These are phyloP conservation scores for Yamadazyma kitorensis DNA, from an alignment of 805 yeast species.

Conservation along the genomic window DNA sequence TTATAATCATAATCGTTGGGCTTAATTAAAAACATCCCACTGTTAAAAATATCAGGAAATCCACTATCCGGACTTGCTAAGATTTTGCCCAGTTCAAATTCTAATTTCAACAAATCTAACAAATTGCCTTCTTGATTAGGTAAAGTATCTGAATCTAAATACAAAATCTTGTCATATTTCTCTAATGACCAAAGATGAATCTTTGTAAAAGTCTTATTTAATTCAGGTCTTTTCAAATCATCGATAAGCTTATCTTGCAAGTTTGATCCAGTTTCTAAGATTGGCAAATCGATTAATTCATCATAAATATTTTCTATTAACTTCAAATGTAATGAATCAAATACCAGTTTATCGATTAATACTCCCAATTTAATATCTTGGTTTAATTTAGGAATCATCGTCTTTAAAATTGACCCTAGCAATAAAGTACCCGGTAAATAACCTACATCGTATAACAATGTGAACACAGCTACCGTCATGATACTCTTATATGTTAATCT, in stretches of 20 bases:
- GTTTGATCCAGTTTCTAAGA: slow-evolving; percentile 21
- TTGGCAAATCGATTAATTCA: slow-evolving; percentile 26
- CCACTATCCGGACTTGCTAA: slow-evolving; percentile 79
- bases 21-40: slow-evolving; percentile 64
- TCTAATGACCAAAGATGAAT: slow-evolving; percentile 53
- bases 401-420: slow-evolving; percentile 36
- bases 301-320: slow-evolving; percentile 26
- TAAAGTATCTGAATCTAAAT: slow-evolving; percentile 64
- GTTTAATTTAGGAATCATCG: slow-evolving; percentile 13
- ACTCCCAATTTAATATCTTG: slow-evolving; percentile 23
- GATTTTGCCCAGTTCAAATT: slow-evolving; percentile 23
- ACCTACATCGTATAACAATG: slow-evolving; percentile 47
- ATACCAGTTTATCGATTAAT: slow-evolving; percentile 28
- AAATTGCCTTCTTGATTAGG: slow-evolving; percentile 29
- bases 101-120: slow-evolving; percentile 28
- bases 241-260: slow-evolving; percentile 23
- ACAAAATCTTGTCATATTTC: slow-evolving; percentile 47
- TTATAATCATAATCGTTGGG: slow-evolving; percentile 48
- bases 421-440: slow-evolving; percentile 60
- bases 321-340: slow-evolving; percentile 24
- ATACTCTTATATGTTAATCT: too few species aligned
- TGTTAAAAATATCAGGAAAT: slow-evolving; percentile 87
- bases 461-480: slow-evolving; percentile 41
- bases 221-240: slow-evolving; percentile 50
- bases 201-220: slow-evolving; percentile 54